These are phyloP conservation scores for Phoenix roebelenii DNA, from an alignment of 176 grass and related monocot species.

Conservation along the genomic window DNA sequence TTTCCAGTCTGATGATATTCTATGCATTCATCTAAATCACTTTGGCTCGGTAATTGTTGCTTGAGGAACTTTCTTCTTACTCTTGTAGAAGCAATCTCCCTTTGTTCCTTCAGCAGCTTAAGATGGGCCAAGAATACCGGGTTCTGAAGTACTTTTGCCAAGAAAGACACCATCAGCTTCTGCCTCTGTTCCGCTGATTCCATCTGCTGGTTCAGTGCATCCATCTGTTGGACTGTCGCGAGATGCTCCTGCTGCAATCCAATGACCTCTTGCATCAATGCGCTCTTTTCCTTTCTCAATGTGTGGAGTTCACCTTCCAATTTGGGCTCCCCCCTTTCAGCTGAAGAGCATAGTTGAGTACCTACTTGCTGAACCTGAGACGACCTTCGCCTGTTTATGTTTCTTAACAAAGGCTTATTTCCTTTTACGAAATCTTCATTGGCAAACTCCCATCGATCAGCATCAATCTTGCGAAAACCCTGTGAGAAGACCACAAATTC, in stretches of 20 bases:
- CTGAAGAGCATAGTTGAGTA: slow-evolving; percentile 32
- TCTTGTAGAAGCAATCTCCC: slow-evolving; percentile 25
- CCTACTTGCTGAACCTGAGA: slow-evolving; percentile 44
- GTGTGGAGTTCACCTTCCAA: slow-evolving; percentile 51
- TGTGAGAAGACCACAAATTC: slow-evolving; percentile 9
- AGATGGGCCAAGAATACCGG: slow-evolving; percentile 53
- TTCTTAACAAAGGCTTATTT: slow-evolving; percentile 65
- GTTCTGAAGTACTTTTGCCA: slow-evolving; percentile 65
- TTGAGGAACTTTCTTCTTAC: slow-evolving; percentile 62
- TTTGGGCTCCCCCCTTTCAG: slow-evolving; percentile 20
- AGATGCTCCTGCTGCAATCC: slow-evolving; percentile 61
- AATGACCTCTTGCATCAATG: slow-evolving; percentile 53
- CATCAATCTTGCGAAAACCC: slow-evolving; percentile 84
- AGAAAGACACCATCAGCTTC: slow-evolving; percentile 87
- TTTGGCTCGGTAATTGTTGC: slow-evolving; percentile 27
- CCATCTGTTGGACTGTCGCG: slow-evolving; percentile 56
- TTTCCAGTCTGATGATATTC: slow-evolving; percentile 5
- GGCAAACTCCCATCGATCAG: slow-evolving; percentile 97
- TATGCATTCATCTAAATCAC: slow-evolving; percentile 33
- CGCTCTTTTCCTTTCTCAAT: slow-evolving; percentile 47
- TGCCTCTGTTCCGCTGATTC: slow-evolving; percentile 60
- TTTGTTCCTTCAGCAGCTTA: slow-evolving; percentile 41
- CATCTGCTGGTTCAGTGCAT: slow-evolving; percentile 50
- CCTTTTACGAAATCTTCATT: slow-evolving; percentile 65
- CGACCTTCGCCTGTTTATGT: slow-evolving; percentile 67